These are phyloP conservation scores for Nigrospora oryzae DNA, from an alignment of 2,329 filamentous ascomycete genomes.

Conservation along the genomic window DNA sequence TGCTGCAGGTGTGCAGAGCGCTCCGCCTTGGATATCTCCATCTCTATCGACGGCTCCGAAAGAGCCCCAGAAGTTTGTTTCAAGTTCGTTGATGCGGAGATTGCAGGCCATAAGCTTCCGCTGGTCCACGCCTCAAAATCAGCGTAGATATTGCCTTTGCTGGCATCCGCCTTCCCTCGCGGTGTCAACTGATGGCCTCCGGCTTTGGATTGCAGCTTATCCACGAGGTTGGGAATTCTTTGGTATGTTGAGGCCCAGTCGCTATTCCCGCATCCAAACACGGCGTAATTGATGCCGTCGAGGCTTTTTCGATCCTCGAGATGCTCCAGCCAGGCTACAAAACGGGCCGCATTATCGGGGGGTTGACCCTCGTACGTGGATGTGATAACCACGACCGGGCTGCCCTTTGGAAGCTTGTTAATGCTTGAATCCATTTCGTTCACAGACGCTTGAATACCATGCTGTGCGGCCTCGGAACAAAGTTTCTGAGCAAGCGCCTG, in stretches of 20 bases:
- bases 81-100: not conserved
- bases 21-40: constrained; percentile 1
- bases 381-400: constrained; percentile 44
- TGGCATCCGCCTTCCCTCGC: constrained; percentile 1
- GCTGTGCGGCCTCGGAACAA: constrained; percentile 33
- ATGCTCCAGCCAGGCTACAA: constrained; percentile 44
- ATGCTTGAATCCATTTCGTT: constrained; percentile 40
- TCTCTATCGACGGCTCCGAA: constrained; percentile 6
- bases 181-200: constrained; percentile 25
- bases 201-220: constrained; percentile 38
- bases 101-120: not conserved
- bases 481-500: constrained; percentile 44
- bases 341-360: constrained; percentile 46
- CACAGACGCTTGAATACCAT: constrained; percentile 35
- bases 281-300: constrained; percentile 39
- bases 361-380: constrained; percentile 50
- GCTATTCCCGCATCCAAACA: constrained; percentile 45
- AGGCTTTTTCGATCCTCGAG: constrained; percentile 24
- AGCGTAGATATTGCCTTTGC: not conserved
- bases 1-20: constrained; percentile 36
- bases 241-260: constrained; percentile 58
- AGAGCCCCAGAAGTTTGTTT: not conserved
- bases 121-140: not conserved
- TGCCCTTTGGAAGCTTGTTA: constrained; percentile 35
- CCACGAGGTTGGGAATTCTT: constrained; percentile 54